Evolutionary conservation across 768 basidiomycete species (phyloP).

Genomic region (Termitomyces sp.): DNA sequence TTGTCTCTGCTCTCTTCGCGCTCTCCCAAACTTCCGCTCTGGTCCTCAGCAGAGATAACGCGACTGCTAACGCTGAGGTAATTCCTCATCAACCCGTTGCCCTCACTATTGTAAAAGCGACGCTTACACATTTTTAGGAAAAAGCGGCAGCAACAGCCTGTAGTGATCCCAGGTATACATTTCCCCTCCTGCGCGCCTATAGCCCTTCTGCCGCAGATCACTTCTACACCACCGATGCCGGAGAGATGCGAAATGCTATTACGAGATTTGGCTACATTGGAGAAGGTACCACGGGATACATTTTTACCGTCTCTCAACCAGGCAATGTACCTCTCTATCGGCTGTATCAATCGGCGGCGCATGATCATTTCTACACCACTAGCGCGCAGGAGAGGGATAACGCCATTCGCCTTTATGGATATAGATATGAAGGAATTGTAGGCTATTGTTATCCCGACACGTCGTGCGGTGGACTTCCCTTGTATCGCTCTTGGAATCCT

Average conservation of each 20-base stretch:
- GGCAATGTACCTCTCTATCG: constrained; percentile 17
- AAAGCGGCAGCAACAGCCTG: neutral
- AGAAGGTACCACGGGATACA: constrained; percentile 14
- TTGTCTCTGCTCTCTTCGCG: neutral
- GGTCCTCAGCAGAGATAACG: neutral
- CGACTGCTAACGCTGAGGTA: neutral
- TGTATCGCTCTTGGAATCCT: constrained; percentile 17
- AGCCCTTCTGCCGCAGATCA: neutral
- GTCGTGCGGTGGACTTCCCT: constrained; percentile 8
- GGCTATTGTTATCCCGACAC: constrained; percentile 11
- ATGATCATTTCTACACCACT: constrained; percentile 20
- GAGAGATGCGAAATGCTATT: constrained; percentile 10
- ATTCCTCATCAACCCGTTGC: neutral
- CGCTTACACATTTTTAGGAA: neutral
- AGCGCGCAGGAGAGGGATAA: constrained; percentile 8
- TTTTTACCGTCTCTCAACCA: constrained; percentile 6
- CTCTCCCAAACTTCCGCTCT: neutral
- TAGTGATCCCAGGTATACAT: constrained; percentile 4
- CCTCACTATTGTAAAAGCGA: neutral
- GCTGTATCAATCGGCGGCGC: neutral
- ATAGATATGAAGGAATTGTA: constrained; percentile 11
- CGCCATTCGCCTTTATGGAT: constrained; percentile 8
- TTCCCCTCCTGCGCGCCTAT: constrained; percentile 8
- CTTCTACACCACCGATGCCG: constrained; percentile 10
- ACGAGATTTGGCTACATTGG: constrained; percentile 4